Evolutionary conservation across 1,139 yeast species (phyloP).

Genomic region (Blastobotrys malaysiensis): DNA sequence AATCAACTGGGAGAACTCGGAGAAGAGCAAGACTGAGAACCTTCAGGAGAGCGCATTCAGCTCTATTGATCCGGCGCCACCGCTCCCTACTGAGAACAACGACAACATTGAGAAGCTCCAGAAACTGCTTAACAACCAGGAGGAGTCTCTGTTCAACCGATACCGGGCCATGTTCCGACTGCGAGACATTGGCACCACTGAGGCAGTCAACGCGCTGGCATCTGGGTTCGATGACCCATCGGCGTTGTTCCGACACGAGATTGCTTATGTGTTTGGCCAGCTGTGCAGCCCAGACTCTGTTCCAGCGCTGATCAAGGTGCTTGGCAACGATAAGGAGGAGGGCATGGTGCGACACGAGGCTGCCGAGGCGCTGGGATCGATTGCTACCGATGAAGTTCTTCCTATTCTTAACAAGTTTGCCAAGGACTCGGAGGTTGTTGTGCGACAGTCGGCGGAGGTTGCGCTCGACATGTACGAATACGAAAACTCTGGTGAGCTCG

Average conservation of each 20-base stretch:
- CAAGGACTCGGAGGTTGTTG: conserved; percentile 80
- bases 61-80: conserved; percentile 98
- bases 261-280: conserved; percentile 97
- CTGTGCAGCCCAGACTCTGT: conserved; percentile 90
- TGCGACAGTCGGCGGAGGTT: conserved; percentile 91
- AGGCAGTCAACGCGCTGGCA: conserved; percentile 88
- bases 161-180: conserved; percentile 98
- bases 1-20: conserved; percentile 86
- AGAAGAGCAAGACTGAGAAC: conserved; percentile 53
- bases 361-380: conserved; percentile 96
- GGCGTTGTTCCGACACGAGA: conserved; percentile 94
- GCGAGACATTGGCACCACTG: conserved; percentile 89
- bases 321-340: conserved; percentile 73
- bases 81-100: conserved; percentile 50
- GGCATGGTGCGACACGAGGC: conserved; percentile 99
- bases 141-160: conserved; percentile 78
- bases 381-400: conserved; percentile 93
- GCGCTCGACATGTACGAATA: conserved; percentile 98
- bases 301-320: conserved; percentile 76
- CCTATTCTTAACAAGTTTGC: conserved; percentile 79
- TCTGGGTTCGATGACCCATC: conserved; percentile 84
- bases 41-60: conserved; percentile 73
- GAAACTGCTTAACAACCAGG: conserved; percentile 66
- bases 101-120: conserved; percentile 60
- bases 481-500: conserved; percentile 80